Conservation (phyloP, 2,329 filamentous ascomycete genomes). For the Xylaria digitata region DNA sequence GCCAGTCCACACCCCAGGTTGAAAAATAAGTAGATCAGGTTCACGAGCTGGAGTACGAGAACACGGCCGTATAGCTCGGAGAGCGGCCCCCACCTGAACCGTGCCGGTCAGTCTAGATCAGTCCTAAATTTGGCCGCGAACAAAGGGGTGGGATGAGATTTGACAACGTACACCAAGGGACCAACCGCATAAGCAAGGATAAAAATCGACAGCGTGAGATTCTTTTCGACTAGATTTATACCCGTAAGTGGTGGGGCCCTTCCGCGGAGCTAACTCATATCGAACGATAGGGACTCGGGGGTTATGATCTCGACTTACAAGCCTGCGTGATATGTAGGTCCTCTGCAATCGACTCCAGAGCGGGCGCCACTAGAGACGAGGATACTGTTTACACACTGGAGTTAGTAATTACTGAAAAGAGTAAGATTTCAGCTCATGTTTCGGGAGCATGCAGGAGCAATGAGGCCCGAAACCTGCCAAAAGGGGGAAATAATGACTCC, state of each 20-base stretch:
- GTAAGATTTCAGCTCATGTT: too few species aligned
- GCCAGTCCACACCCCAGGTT: constrained; percentile 70
- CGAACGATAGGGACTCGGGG: background rate
- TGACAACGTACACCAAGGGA: constrained; percentile 56
- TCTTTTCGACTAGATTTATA: constrained; percentile 51
- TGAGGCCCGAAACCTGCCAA: too few species aligned
- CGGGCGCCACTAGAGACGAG: constrained; percentile 67
- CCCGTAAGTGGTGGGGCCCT: constrained; percentile 18
- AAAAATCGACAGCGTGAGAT: constrained; percentile 62
- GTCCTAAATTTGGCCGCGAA: background rate
- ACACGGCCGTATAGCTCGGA: constrained; percentile 68
- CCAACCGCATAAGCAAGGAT: constrained; percentile 65
- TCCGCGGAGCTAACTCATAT: background rate
- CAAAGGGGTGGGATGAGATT: background rate
- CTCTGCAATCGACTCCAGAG: constrained; percentile 61
- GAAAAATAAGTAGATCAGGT: constrained; percentile 63
- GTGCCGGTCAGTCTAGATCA: constrained; percentile 10
- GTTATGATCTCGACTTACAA: constrained; percentile 41
- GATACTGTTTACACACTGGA: too few species aligned
- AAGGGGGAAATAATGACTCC: too few species aligned
- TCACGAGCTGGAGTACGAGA: constrained; percentile 64
- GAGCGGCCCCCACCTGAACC: constrained; percentile 57
- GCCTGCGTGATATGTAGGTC: constrained; percentile 64
- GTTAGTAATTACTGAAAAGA: too few species aligned
- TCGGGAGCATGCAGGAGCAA: too few species aligned